Evolutionary conservation across 2,329 filamentous ascomycete genomes (phyloP).

Genomic region (Neofusicoccum sp.): DNA sequence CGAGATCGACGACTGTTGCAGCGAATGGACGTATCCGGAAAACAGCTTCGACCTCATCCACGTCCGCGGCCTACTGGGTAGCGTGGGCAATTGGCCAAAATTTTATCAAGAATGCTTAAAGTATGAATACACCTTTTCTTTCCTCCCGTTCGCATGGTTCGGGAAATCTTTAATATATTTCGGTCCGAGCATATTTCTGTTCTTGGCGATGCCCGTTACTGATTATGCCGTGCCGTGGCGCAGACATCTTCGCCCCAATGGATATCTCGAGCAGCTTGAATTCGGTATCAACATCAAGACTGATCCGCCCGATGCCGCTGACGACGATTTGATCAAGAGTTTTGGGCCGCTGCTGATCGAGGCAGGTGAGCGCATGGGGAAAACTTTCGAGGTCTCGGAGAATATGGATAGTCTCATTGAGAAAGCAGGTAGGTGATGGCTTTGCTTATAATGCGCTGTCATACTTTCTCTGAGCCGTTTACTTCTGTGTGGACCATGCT

Average conservation of each 20-base stretch:
- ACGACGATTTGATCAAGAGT: conserved; percentile 19
- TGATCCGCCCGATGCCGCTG: conserved; percentile 19
- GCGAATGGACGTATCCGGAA: conserved; percentile 41
- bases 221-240: not conserved
- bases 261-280: conserved; percentile 45
- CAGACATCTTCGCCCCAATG: conserved; percentile 36
- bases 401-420: conserved; percentile 26
- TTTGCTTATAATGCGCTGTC: not conserved
- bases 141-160: not conserved
- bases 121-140: not conserved
- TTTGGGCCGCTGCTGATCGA: conserved; percentile 18
- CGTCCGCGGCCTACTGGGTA: conserved; percentile 41
- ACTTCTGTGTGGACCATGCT: not conserved
- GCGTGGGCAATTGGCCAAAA: conserved; percentile 40
- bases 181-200: not conserved
- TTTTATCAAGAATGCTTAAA: conserved; percentile 36
- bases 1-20: conserved; percentile 45
- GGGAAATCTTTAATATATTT: not conserved
- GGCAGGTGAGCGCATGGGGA: conserved; percentile 25
- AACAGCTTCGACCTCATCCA: conserved; percentile 41
- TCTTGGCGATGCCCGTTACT: not conserved
- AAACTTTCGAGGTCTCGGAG: conserved; percentile 30
- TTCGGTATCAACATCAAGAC: conserved; percentile 30
- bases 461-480: not conserved
- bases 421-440: not conserved